Evolutionary conservation across 768 basidiomycete species (phyloP), one percentile per base, ranked within the genome.

Genomic region (Boletus fagicola): DNA sequence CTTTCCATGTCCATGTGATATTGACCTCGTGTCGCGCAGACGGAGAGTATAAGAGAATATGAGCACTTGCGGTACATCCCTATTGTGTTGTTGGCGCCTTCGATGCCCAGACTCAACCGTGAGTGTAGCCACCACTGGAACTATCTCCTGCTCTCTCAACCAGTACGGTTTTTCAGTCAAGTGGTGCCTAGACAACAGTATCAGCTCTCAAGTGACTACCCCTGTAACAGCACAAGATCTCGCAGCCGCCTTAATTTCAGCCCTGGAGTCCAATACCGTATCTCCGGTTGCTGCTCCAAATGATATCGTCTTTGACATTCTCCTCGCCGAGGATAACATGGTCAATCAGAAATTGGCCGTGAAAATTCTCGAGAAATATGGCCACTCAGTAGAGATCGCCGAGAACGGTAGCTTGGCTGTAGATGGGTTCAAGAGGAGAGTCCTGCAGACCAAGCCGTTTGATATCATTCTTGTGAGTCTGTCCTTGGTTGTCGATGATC

Each of bases 1-100:
- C 33, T 33, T 33, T 40, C 28, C 24, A 55, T 26, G 20, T 50
- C 5, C 31, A 16, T 38, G 7, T 16, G 20, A 28, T 38, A 18
- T 56, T 68, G 49, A 65, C 62, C 61, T 49, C 65, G 54, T 67
- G 62, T 46, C 42, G 44, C 24, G 13, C 63, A 96, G 93, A 94
- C 93, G 24, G 94, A 97, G 70, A 83, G 80, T 62, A 81, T 98
- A 54, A 84, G 96, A 50, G 94, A 97, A 69, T 82, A 90, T 60
- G 97, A 99, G 67, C 93, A 96, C 68, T 76, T 99, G 56, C 86
- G 97, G 48, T 98, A 98, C 68, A 97, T 99, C 60, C 97, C 97
- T 0, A 90, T 98, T 57, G 94, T 98, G 2, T 82, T 99, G 15
- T 78, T 96, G 22, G 86, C 90, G 10, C 92, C 94, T 1, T 84